These are phyloP conservation scores for Coemansia sp. DNA, from an alignment of 192 early-diverging fungal genomes.

Conservation along the genomic window DNA sequence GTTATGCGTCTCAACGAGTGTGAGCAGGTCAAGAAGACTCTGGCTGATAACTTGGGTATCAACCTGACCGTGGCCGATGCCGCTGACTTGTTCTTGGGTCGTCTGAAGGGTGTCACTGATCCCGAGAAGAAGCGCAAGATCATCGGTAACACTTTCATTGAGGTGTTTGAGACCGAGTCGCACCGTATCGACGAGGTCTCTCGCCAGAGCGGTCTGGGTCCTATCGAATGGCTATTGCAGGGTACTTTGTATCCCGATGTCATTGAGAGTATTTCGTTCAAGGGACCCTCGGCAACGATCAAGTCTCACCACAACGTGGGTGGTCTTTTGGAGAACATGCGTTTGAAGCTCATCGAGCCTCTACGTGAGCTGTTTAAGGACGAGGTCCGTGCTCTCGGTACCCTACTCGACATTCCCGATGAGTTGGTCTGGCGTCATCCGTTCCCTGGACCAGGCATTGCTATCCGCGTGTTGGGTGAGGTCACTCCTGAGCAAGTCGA, in stretches of 20 bases:
- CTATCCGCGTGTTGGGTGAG: constrained; percentile 96
- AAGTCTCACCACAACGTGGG: constrained; percentile 99
- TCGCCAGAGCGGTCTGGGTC: constrained; percentile 71
- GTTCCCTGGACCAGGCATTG: constrained; percentile 99
- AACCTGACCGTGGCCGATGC: constrained; percentile 94
- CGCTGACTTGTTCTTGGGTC: constrained; percentile 79
- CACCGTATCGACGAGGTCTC: constrained; percentile 80
- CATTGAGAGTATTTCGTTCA: constrained; percentile 98
- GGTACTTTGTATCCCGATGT: constrained; percentile 99
- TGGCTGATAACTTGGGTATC: constrained; percentile 91
- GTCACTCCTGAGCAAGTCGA: constrained; percentile 92
- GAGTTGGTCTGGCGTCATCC: constrained; percentile 99
- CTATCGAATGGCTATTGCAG: constrained; percentile 95
- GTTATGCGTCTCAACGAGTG: constrained; percentile 99
- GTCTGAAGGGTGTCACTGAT: constrained; percentile 90
- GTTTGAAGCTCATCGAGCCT: constrained; percentile 97
- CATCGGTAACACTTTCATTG: constrained; percentile 98
- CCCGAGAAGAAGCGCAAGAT: constrained; percentile 99
- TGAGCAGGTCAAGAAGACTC: constrained; percentile 77
- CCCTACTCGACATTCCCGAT: constrained; percentile 86
- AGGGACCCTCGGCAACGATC: constrained; percentile 98
- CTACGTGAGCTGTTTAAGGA: constrained; percentile 99
- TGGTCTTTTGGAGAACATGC: constrained; percentile 96
- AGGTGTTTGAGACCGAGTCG: constrained; percentile 96
- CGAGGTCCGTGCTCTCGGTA: constrained; percentile 97